phyloP scores from a whole-genome alignment of 768 basidiomycete genomes.

The Amylocystis lapponica region DNA sequence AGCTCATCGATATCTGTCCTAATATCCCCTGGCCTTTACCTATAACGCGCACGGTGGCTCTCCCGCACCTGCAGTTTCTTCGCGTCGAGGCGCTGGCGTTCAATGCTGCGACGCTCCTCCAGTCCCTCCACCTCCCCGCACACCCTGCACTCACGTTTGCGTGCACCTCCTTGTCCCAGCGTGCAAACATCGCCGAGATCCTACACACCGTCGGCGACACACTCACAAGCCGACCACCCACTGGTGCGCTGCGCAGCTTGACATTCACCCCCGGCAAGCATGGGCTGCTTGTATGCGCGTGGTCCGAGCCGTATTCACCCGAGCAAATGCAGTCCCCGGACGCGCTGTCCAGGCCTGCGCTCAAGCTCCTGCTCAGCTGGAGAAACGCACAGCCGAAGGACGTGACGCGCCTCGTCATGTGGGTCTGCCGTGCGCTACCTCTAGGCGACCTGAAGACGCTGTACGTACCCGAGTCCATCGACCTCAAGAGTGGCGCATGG shows the following conservation, averaged over 20 bases:
- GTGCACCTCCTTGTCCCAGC: neutral
- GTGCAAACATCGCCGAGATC: neutral
- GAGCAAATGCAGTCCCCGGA: neutral
- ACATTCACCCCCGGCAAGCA: neutral
- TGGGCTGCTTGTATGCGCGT: neutral
- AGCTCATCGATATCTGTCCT: slow-evolving; percentile 3
- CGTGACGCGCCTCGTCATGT: neutral
- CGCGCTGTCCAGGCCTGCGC: neutral
- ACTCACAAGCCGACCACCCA: neutral
- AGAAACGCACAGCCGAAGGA: neutral
- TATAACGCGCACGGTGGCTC: neutral
- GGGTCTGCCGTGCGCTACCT: neutral
- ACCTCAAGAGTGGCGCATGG: neutral
- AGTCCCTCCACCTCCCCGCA: neutral
- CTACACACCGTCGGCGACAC: neutral
- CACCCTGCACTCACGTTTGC: neutral
- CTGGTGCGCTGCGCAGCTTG: neutral
- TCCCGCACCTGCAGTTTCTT: neutral
- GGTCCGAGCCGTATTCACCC: neutral
- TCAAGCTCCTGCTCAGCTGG: neutral
- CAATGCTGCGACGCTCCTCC: slow-evolving; percentile 1
- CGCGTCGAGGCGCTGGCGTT: slow-evolving; percentile 1
- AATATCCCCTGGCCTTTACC: neutral
- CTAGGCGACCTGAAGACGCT: neutral
- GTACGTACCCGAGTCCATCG: slow-evolving; percentile 1